Base-by-base conservation (phyloP, 306 rosid species). In the Neltuma alba region DNA sequence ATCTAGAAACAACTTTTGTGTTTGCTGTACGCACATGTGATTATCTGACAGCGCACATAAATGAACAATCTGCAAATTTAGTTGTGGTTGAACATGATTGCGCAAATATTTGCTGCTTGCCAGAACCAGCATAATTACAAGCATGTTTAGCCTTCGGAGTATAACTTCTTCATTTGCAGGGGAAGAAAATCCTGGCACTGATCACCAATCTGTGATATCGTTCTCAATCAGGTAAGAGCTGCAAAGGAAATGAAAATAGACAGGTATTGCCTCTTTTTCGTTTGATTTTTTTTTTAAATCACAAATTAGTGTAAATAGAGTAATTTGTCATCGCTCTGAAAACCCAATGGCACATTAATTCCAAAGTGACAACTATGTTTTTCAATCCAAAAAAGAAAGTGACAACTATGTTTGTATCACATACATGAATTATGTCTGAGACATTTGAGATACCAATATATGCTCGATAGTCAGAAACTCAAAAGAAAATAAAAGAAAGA, bases 131-230 rank as follows among this genome's bases (percentile, higher is more conserved):
- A 48, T 48, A 48, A 37, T 48, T 48, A 18, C 55, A 54, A 54
- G 70, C 37, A 74, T 38, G 70, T 30, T 80, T 71, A 21, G 65
- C 8, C 67, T 67, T 64, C 48, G 72, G 15, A 73, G 7, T 73
- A 64, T 47, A 69, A 50, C 3, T 50, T 66, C 10, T 75, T 74
- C 77, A 83, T 80, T 71, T 30, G 77, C 93, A 94, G 98, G 98
- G 97, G 82, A 94, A 91, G 94, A 94, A 92, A 88, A 94, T 84
- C 98, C 98, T 21, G 83, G 90, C 52, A 91, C 91, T 1, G 92
- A 92, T 84, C 18, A 13, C 23, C 86, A 85, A 40, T 89, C 98
- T 31, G 97, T 91, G 83, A 44, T 14, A 42, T 66, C 20, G 92
- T 92, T 86, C 87, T 94, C 89, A 76, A 79, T 68, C 84, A 86